Conservation (phyloP, 2,329 filamentous ascomycete genomes). For the Raffaelea deltoideospora region DNA sequence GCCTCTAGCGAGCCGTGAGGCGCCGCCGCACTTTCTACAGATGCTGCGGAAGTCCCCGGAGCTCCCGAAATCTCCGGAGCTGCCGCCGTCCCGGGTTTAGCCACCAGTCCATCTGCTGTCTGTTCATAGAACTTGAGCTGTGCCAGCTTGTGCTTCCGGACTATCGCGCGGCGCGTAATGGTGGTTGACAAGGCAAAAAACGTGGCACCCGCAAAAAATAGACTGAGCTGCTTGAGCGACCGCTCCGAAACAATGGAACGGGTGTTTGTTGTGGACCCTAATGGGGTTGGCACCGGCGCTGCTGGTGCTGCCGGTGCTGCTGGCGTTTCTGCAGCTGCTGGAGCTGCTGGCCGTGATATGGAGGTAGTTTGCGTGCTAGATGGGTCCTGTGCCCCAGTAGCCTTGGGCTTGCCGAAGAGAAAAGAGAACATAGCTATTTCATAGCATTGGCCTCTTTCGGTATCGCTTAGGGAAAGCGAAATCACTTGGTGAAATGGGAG, state of each 20-base stretch:
- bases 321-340: neutral
- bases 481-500: no score
- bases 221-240: conserved; percentile 44
- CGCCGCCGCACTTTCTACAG: conserved; percentile 21
- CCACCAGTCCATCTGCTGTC: conserved; percentile 5
- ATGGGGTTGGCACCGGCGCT: neutral
- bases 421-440: conserved; percentile 2
- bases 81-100: no score
- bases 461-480: no score
- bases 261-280: neutral
- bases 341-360: neutral
- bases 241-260: conserved; percentile 25
- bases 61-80: neutral
- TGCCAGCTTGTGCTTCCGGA: conserved; percentile 43
- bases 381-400: neutral
- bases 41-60: conserved; percentile 1
- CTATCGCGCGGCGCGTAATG: conserved; percentile 56
- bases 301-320: neutral
- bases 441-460: no score
- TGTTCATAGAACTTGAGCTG: conserved; percentile 59
- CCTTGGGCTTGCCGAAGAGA: conserved; percentile 2
- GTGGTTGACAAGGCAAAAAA: conserved; percentile 61
- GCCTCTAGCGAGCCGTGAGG: conserved; percentile 59
- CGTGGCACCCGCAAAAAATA: conserved; percentile 60
- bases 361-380: neutral